Evolutionary conservation across 371 early-diverging fungal genomes (phyloP).

Genomic region (Apophysomyces trapeziformis): DNA sequence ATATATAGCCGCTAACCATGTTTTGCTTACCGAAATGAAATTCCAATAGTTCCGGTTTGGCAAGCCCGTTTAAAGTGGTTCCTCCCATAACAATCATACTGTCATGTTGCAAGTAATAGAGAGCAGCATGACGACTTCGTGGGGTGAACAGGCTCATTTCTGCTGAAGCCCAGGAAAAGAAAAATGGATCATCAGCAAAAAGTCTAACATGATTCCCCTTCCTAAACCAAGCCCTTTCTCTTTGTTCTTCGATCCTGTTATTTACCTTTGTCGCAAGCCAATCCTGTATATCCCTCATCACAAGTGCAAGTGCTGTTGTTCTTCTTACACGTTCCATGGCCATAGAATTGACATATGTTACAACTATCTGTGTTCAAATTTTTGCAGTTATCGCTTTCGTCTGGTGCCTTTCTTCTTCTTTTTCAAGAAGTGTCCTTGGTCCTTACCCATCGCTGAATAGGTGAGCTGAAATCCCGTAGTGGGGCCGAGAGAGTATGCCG

Average conservation of each 20-base stretch:
- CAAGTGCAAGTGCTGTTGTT: background rate
- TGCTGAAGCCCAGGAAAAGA: background rate
- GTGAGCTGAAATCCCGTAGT: background rate
- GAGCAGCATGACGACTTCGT: conserved; percentile 11
- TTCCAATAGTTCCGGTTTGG: background rate
- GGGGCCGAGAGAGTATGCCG: background rate
- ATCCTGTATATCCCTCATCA: background rate
- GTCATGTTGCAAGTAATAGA: background rate
- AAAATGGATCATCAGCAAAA: background rate
- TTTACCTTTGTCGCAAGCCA: background rate
- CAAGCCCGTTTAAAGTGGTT: background rate
- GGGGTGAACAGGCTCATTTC: background rate
- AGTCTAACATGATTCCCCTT: too few species aligned
- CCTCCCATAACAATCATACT: conserved; percentile 12
- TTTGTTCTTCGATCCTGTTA: background rate
- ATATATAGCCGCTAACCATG: background rate
- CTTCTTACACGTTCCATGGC: background rate
- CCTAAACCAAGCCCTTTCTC: too few species aligned
- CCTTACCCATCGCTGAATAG: conserved; percentile 1
- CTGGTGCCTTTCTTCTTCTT: background rate
- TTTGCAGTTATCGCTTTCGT: background rate
- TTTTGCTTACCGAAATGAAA: conserved; percentile 11
- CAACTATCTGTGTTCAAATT: background rate
- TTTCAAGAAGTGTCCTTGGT: too few species aligned
- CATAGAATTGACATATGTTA: background rate